Evolutionary conservation across 805 yeast species (phyloP), one percentile per base, ranked within the genome.

Genomic region (Cyberlindnera samutprakarnensis): DNA sequence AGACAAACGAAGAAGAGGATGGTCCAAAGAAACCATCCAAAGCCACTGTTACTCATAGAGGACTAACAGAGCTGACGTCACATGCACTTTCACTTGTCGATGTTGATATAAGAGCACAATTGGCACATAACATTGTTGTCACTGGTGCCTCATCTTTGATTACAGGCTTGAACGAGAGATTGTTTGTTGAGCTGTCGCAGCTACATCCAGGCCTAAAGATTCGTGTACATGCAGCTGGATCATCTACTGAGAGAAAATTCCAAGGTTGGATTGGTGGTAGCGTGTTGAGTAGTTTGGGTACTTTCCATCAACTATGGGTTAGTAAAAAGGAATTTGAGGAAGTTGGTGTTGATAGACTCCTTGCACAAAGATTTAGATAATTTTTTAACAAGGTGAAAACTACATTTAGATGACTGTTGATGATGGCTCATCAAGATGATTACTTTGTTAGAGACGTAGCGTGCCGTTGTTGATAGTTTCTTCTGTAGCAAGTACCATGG

Each of bases 251-350:
- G 57, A 71, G 96, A 51, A 72, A 75, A 42, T 80, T 72, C 51
- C 82, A 86, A 38, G 67, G 90, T 7, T 88, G 96, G 95, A 71
- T 88, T 30, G 96, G 96, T 27, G 96, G 95, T 7, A 78, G 90
- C 42, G 87, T 88, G 23, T 62, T 88, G 35, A 76, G 94, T 6
- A 78, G 92, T 32, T 66, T 88, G 46, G 96, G 96, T 21, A 84
- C 95, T 3, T 88, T 88, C 67, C 96, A 88, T 56, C 96, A 88
- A 57, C 62, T 83, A 60, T 88, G 96, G 96, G 95, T 88, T 2
- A 81, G 88, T 25, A 78, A 76, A 49, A 74, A 72, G 43, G 96
- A 88, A 56, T 83, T 79, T 47, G 86, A 84, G 39, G 96, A 88
- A 56, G 85, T 77, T 17, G 96, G 96, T 6, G 76, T 77, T 10